Evolutionary conservation across 2,329 filamentous ascomycete species (phyloP), one percentile per base, ranked within the genome.

Genomic region (Diaporthe citrichinensis): DNA sequence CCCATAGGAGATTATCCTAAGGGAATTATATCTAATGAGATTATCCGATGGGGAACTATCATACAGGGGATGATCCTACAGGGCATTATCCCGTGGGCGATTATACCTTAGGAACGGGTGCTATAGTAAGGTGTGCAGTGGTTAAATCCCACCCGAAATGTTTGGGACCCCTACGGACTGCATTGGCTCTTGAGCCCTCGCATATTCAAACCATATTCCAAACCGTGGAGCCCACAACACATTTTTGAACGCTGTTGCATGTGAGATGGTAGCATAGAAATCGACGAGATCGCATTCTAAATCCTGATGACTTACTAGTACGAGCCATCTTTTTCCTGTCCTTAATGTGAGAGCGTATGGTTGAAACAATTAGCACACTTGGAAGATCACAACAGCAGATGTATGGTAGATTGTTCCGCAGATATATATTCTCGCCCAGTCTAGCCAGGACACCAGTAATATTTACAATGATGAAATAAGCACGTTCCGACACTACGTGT

Each of bases 401-500:
- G 31, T 20, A 25, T 5, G 34, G n/a, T 51, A 28, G 5, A 28
- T 28, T 65, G 58, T 39, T 73, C 49, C 34, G 34, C 59, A 73
- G 57, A 65, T 73, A 55, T n/a, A 44, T 65, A 74, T 59, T 55
- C 53, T 71, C 39, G 55, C 62, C 72, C 62, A 59, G 62, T 34
- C 72, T 69, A 58, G 72, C 72, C 51, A 71, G 59, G 72, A 49
- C 53, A 69, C 20, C 62, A 65, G 58, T 51, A 74, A 69, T 74
- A 74, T 74, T 59, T 74, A 74, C 72, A 74, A 44, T 44, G 53
- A n/a, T 59, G 62, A 74, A 74, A 74, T 49, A 71, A 71, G 62
- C 57, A 36, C 49, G 23, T 59, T 55, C 72, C 72, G 51, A 59
- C 39, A 69, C 53, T 34, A 44, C n/a, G 31, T 23, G n/a, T 58